Evolutionary conservation across 2,329 filamentous ascomycete species (phyloP).

Genomic region (Neophaeococcomyces mojaviensis): DNA sequence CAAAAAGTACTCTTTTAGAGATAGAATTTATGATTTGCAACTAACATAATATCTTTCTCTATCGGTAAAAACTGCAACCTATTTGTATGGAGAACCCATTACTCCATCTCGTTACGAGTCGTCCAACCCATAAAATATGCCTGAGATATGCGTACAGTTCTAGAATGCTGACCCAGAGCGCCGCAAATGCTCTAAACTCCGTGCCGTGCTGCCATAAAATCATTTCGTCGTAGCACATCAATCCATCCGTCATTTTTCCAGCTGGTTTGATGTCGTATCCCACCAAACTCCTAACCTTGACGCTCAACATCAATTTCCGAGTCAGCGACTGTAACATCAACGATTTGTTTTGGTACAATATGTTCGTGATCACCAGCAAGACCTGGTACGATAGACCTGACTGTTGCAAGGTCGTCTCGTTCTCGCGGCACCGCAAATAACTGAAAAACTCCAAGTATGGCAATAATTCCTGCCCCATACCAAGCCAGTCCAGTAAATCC

Average conservation of each 20-base stretch:
- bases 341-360: slow-evolving; percentile 16
- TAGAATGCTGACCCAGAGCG: no score
- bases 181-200: no score
- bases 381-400: slow-evolving; percentile 30
- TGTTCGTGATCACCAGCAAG: slow-evolving; percentile 15
- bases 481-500: slow-evolving; percentile 56
- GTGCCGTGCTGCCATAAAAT: background rate
- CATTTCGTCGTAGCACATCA: background rate
- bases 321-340: slow-evolving; percentile 20
- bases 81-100: no score
- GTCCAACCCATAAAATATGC: no score
- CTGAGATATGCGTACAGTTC: no score
- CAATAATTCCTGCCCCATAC: slow-evolving; percentile 53
- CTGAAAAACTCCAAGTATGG: slow-evolving; percentile 49
- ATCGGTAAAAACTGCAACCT: no score
- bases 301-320: background rate
- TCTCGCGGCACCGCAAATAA: slow-evolving; percentile 48
- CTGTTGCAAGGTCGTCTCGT: slow-evolving; percentile 34
- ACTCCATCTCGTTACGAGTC: no score
- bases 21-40: no score
- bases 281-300: background rate
- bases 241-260: background rate
- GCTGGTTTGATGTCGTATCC: background rate
- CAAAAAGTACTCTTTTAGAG: background rate
- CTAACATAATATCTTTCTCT: no score